Evolutionary conservation across 805 yeast species (phyloP), one percentile per base, ranked within the genome.

Genomic region (Candida tibetensis): DNA sequence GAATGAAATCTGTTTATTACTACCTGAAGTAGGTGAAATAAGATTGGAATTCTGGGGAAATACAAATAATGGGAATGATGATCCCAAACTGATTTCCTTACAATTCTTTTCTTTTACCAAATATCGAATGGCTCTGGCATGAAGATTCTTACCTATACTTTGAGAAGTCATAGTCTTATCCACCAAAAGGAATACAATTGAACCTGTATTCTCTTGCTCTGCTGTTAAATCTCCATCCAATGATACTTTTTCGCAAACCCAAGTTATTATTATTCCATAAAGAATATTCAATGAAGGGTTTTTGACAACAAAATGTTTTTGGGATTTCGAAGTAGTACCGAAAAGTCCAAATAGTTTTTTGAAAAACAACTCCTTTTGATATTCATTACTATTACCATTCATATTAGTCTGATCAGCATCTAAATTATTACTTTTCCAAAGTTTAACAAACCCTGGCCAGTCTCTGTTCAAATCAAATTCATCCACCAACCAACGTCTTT

Each of bases 401-500:
- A 55, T 17, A 7, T 17, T 17, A 6, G 37, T 25, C 17, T 18
- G 23, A 22, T 49, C 34, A 2, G 37, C 37, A 13, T 51, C 55
- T 17, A 45, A 47, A 13, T 57, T 51, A 41, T 72, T 72, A 38
- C 58, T 63, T 40, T 66, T 72, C 62, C 74, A 62, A 37, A 76
- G 56, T 28, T 64, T 61, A 12, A 65, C 60, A 31, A 77, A 60
- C 22, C 74, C 69, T n/a, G 65, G 51, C 67, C 76, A 69, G 46
- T 79, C 83, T 27, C 82, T 60, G 14, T 60, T 58, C 17, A 71
- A 49, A 42, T 72, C 69, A 48, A 76, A 74, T 40, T 68, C 74
- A 47, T 79, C 84, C 17, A 78, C 83, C 29, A 79, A 61, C 85
- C 85, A 79, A 32, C 62, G 50, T 41, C 73, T 52, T 33, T 58